Conservation (phyloP, 2,329 filamentous ascomycete genomes). For the Ophiostoma tasmaniense region DNA sequence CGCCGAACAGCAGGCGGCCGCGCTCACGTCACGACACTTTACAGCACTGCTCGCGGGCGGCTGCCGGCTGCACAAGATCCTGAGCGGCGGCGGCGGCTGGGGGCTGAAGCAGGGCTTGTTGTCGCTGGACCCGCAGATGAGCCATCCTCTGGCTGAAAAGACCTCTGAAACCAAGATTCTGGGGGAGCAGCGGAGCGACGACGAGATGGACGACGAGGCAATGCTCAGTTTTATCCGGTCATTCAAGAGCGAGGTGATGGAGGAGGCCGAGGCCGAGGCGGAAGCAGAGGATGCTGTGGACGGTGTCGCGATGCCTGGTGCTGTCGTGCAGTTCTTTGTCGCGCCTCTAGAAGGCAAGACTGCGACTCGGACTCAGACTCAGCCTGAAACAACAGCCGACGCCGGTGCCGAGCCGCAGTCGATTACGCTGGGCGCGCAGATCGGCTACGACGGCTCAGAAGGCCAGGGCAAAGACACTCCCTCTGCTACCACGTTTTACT, state of each 20-base stretch:
- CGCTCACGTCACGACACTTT: slow-evolving; percentile 24
- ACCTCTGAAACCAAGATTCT: slow-evolving; percentile 1
- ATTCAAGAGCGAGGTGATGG: slow-evolving; percentile 30
- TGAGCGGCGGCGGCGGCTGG: slow-evolving; percentile 81
- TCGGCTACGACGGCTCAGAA: slow-evolving; percentile 10
- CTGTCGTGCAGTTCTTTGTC: slow-evolving; percentile 59
- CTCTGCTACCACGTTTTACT: slow-evolving; percentile 19
- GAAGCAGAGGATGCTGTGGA: slow-evolving; percentile 23
- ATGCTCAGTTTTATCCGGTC: slow-evolving; percentile 46
- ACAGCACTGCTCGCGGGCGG: slow-evolving; percentile 34
- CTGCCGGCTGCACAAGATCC: slow-evolving; percentile 39
- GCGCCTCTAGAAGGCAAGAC: slow-evolving; percentile 12
- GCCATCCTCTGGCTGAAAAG: slow-evolving; percentile 31
- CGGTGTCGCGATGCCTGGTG: slow-evolving; percentile 53
- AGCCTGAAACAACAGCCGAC: neutral
- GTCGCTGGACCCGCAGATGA: slow-evolving; percentile 64
- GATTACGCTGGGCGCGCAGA: slow-evolving; percentile 17
- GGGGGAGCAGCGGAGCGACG: slow-evolving; percentile 11
- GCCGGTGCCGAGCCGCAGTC: slow-evolving; percentile 8
- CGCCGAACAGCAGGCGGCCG: slow-evolving; percentile 24
- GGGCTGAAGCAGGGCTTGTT: slow-evolving; percentile 70
- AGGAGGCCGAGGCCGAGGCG: neutral
- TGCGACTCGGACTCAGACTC: neutral
- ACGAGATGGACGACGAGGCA: slow-evolving; percentile 43
- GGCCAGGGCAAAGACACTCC: too few relatives aligned